Base-by-base conservation (phyloP, 768 basidiomycete genomes). In the Podaxis pistillaris region DNA sequence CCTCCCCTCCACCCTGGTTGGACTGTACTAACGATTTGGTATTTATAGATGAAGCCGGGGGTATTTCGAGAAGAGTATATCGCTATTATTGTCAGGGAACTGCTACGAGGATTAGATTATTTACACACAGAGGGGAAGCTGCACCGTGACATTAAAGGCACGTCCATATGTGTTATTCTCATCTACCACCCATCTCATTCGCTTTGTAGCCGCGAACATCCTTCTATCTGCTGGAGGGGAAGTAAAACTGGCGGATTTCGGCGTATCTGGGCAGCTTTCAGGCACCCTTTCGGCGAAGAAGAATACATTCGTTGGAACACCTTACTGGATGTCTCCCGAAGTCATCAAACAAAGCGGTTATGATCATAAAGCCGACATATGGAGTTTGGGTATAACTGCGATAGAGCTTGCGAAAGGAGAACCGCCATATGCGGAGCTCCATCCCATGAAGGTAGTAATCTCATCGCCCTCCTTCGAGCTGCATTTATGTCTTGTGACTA, bases 241-340 rank as follows among this genome's bases (percentile, higher is more conserved):
- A 67, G 96, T 99, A 67, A 99, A 99, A 73, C 82, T 99, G 26
- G 97, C 97, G 50, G 97, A 99, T 73, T 99, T 99, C 70, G 97
- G 97, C 71, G 97, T 99, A 3, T 98, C 96, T 1, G 97, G 97
- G 30, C 97, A 99, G 70, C 82, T 99, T 30, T 95, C 93, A 22
- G 94, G 94, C 2, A 96, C 93, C 1, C 78, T 96, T 49, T 93
- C 91, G 11, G 93, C 92, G 19, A 94, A 94, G 84, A 95, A 98
- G 85, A 98, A 99, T 69, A 99, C 96, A 0, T 98, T 96, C 72
- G 96, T 96, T 36, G 94, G 94, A 30, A 96, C 96, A 17, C 96
- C 96, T 2, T 99, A 98, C 72, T 99, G 97, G 97, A 99, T 99
- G 97, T 94, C 94, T 6, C 97, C 97, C 5, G 97, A 99, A 72